Conservation (phyloP, 176 grass and related monocot genomes). For the Thinopyrum elongatum region DNA sequence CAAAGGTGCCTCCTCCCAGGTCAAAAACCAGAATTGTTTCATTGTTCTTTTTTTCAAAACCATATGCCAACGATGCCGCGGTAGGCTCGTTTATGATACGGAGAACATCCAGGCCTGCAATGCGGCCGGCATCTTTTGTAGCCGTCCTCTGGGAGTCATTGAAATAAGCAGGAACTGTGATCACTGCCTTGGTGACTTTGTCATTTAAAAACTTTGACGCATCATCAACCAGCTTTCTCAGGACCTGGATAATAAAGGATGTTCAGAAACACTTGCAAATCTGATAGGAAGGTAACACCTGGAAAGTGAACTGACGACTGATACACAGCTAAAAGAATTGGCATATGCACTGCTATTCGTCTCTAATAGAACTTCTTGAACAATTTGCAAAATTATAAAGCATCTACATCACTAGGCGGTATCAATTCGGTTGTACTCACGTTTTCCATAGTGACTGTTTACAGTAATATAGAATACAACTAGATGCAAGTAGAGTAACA, state of each 20-base stretch:
- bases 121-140: slow-evolving; percentile 81
- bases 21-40: slow-evolving; percentile 83
- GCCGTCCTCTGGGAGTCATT: slow-evolving; percentile 83
- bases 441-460: neutral
- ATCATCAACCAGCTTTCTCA: slow-evolving; percentile 74
- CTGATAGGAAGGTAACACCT: neutral
- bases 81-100: slow-evolving; percentile 84
- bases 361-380: neutral
- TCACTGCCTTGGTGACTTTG: slow-evolving; percentile 76
- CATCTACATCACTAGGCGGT: neutral
- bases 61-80: slow-evolving; percentile 61
- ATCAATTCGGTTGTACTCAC: neutral
- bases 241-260: slow-evolving; percentile 32
- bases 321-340: too few relatives aligned
- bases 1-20: slow-evolving; percentile 71
- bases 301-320: neutral
- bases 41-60: slow-evolving; percentile 87
- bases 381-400: neutral
- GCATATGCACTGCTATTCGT: neutral
- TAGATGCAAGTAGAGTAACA: neutral
- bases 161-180: slow-evolving; percentile 72
- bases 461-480: neutral
- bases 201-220: slow-evolving; percentile 83
- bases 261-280: neutral
- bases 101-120: slow-evolving; percentile 76